These are phyloP conservation scores for Populus tomentosa DNA, from an alignment of 441 rosid genomes.

Conservation along the genomic window DNA sequence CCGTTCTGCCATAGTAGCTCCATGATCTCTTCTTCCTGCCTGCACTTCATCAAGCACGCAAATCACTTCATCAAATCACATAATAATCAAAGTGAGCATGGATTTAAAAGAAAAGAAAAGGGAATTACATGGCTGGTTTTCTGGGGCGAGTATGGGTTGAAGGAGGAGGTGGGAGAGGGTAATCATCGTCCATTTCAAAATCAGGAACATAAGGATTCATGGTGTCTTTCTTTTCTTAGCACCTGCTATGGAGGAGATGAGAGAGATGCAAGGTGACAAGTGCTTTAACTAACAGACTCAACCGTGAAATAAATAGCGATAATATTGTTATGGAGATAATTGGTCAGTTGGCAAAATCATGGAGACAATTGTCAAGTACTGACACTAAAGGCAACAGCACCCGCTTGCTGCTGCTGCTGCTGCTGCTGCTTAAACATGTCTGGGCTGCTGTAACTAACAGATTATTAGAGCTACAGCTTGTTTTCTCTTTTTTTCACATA, in stretches of 20 bases:
- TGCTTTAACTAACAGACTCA: neutral
- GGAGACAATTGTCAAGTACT: neutral
- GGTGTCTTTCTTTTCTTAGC: neutral
- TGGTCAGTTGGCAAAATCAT: neutral
- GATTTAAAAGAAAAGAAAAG: neutral
- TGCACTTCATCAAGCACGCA: conserved; percentile 8
- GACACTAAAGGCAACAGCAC: neutral
- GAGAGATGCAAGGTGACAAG: neutral
- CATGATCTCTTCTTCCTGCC: conserved; percentile 68
- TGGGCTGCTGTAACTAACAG: too few species aligned
- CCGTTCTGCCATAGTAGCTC: conserved; percentile 95
- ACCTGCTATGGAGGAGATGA: neutral
- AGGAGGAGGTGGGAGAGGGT: conserved; percentile 29
- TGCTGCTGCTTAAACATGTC: neutral
- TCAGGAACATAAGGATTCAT: conserved; percentile 80
- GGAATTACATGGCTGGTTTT: conserved; percentile 42
- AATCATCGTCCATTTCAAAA: conserved; percentile 55
- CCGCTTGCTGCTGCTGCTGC: neutral
- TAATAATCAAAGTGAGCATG: neutral
- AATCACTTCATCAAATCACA: neutral
- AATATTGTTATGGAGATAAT: neutral
- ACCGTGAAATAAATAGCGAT: neutral
- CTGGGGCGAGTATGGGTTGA: conserved; percentile 34
- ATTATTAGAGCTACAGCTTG: too few species aligned
- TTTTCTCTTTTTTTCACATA: too few species aligned